Conservation (phyloP, 75 land plant species). For the Selaginella moellendorffii region DNA sequence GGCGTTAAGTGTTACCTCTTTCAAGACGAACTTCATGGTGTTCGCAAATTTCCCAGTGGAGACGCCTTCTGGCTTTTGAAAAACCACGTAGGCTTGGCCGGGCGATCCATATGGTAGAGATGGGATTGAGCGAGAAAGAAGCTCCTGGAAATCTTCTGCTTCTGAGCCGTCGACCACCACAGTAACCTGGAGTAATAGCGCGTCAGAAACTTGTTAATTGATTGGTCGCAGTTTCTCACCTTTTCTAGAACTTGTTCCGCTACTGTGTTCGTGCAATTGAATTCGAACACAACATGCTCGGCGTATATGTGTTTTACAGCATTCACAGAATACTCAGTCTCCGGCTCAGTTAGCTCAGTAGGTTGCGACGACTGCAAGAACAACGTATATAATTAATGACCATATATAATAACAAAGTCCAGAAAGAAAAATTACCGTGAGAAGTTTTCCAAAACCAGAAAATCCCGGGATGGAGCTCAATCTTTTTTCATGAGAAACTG, state of each 20-base stretch:
- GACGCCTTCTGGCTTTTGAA: constrained; percentile 78
- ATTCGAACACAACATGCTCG: constrained; percentile 76
- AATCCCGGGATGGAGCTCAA: constrained; percentile 73
- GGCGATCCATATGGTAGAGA: constrained; percentile 90
- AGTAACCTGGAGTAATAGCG: constrained; percentile 38
- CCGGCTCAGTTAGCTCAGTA: constrained; percentile 91
- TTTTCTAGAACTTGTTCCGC: constrained; percentile 77
- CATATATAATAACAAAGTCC: not conserved
- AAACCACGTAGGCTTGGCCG: constrained; percentile 89
- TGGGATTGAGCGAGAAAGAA: constrained; percentile 40
- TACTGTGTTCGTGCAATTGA: constrained; percentile 92
- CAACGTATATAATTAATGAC: not conserved
- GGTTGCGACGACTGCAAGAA: constrained; percentile 77
- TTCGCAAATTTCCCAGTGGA: constrained; percentile 76
- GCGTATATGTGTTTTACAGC: constrained; percentile 89
- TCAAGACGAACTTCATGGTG: constrained; percentile 53
- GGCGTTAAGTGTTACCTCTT: constrained; percentile 41
- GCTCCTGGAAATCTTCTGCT: constrained; percentile 68
- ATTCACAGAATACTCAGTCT: constrained; percentile 90
- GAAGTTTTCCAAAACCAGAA: constrained; percentile 76
- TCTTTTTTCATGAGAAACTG: constrained; percentile 67
- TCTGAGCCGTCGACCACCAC: constrained; percentile 74
- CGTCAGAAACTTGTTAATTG: too few relatives aligned
- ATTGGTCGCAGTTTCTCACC: constrained; percentile 22
- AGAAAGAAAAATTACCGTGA: constrained; percentile 45